Percentiles rank a stretch among this genome's conserved stretches.
phyloP scores from a whole-genome alignment of 768 basidiomycete genomes.

The Agaricus sinodeliciosus region DNA sequence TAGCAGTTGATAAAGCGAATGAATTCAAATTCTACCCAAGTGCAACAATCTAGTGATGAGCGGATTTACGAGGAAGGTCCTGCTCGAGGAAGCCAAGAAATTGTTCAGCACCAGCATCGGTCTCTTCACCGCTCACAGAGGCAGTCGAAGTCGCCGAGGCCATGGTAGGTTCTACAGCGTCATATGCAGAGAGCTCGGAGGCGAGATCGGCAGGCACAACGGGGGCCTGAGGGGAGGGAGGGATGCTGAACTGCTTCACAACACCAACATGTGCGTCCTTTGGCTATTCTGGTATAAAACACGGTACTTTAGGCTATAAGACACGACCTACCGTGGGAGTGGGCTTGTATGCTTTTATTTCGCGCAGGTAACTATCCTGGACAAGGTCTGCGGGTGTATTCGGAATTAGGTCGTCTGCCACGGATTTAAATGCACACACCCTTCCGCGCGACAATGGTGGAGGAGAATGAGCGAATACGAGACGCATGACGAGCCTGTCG shows the following conservation, averaged over 20 bases:
- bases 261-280: conserved; percentile 85
- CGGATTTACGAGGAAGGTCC: conserved; percentile 61
- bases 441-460: conserved; percentile 54
- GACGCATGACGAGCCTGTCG: conserved; percentile 46
- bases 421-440: conserved; percentile 35
- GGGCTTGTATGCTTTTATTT: conserved; percentile 88
- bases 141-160: conserved; percentile 27
- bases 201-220: conserved; percentile 79
- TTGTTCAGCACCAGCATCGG: conserved; percentile 58
- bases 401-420: conserved; percentile 27
- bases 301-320: neutral
- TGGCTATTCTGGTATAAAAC: conserved; percentile 40
- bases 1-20: neutral
- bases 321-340: conserved; percentile 52
- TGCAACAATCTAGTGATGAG: conserved; percentile 31
- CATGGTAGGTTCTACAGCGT: conserved; percentile 64
- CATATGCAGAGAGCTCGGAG: conserved; percentile 83
- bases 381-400: conserved; percentile 69
- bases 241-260: conserved; percentile 78
- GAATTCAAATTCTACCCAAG: conserved; percentile 4
- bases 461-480: conserved; percentile 51
- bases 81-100: conserved; percentile 79
- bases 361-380: conserved; percentile 86
- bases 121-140: conserved; percentile 30
- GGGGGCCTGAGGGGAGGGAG: conserved; percentile 69